Base-by-base conservation (phyloP, 495 filamentous ascomycete species). In the Penicillium manginii region DNA sequence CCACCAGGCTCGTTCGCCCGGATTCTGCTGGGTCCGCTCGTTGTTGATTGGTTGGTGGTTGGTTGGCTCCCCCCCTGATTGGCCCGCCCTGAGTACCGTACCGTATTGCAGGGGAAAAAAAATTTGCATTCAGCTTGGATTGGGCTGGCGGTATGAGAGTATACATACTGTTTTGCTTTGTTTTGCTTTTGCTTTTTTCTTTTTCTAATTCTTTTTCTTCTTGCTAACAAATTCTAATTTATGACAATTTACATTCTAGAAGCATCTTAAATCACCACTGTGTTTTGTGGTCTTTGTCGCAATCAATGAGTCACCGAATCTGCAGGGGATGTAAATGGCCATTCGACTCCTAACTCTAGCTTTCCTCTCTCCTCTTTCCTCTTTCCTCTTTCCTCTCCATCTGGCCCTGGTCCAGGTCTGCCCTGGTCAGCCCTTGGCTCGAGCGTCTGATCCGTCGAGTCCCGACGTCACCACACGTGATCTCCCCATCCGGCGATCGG, bases 1-100 rank as follows among this genome's bases (percentile, higher is more conserved):
- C 76, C 75, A 78, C 77, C 69, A 53, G 59, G 63, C 52, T 60
- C 70, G 58, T 65, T 78, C 70, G 61, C 59, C 72, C 69, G 55
- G 51, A 69, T 73, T 61, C 68, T 61, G 60, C 66, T 66, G 68
- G 72, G 60, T 69, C 64, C 70, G 59, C 67, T 67, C 60, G 64
- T 68, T 68, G 66, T 51, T 50, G 62, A 62, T 67, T 67, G 62
- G 65, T 50, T 43, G 42, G 50, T 22, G 1, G 12, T 18, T 18
- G 32, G 54, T 32, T 21, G 14, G 26, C 12, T 29, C 43, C 43
- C 43, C 43, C 52, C 23, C 50, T 77, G 67, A 76, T 77, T 75
- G 76, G 73, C 19, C 43, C 17, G 19, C 12, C 14, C 47, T 18
- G 23, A 9, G 47, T 52, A 37, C 55, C 51, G 54, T 57, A 50